Percentiles rank a stretch among this genome's conserved stretches.
These are phyloP conservation scores for Candida nemodendra DNA, from an alignment of 805 yeast genomes.

Conservation along the genomic window DNA sequence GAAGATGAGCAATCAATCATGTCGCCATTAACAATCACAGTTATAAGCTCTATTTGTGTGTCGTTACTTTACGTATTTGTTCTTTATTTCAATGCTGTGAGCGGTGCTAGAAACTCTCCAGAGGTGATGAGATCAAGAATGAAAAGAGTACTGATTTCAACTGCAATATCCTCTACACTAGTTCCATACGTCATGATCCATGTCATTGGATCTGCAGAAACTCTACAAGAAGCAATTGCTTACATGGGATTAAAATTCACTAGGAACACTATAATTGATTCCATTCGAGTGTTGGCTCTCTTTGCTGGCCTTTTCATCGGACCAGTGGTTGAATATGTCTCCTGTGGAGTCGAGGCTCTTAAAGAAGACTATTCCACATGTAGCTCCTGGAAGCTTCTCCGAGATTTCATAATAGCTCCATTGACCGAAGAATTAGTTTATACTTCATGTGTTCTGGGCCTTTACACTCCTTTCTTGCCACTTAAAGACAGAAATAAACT, in stretches of 20 bases:
- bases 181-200: conserved; percentile 33
- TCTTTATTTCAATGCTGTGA: conserved; percentile 32
- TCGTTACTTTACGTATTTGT: conserved; percentile 48
- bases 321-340: conserved; percentile 41
- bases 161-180: conserved; percentile 30
- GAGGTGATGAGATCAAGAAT: conserved; percentile 43
- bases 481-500: not conserved
- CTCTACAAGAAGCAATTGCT: conserved; percentile 3
- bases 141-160: conserved; percentile 33
- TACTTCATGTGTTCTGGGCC: conserved; percentile 44
- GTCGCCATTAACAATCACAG: conserved; percentile 16
- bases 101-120: conserved; percentile 41
- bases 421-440: conserved; percentile 75
- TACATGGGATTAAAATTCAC: conserved; percentile 18
- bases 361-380: conserved; percentile 1
- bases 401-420: conserved; percentile 72
- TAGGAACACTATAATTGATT: conserved; percentile 17
- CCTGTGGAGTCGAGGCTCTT: conserved; percentile 16
- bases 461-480: conserved; percentile 28
- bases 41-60: conserved; percentile 31
- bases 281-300: conserved; percentile 24
- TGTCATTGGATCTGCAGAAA: conserved; percentile 14
- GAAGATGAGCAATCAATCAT: too few relatives aligned
- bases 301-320: conserved; percentile 47
- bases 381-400: conserved; percentile 37